Conservation (phyloP, 768 basidiomycete species). For the Mycena vulgaris region DNA sequence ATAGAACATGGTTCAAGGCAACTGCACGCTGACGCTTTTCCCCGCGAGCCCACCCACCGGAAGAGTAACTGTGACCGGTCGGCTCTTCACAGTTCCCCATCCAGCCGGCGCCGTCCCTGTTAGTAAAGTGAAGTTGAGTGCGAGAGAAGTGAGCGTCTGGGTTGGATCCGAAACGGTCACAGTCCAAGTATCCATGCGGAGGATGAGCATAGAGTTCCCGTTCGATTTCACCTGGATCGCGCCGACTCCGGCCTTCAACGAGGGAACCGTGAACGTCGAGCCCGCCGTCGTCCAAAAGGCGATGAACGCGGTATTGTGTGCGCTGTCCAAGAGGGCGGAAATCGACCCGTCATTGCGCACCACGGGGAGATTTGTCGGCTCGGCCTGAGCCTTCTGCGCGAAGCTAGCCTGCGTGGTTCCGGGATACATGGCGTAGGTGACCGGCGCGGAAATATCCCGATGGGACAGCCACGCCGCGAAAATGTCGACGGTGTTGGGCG, state of each 20-base stretch:
- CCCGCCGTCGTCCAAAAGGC: constrained; percentile 61
- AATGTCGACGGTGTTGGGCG: constrained; percentile 48
- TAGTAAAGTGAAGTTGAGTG: constrained; percentile 47
- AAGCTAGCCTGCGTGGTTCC: constrained; percentile 51
- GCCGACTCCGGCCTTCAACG: constrained; percentile 38
- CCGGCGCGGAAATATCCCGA: constrained; percentile 41
- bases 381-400: constrained; percentile 40
- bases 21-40: constrained; percentile 36
- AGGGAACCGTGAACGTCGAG: constrained; percentile 55
- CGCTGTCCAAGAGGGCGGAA: constrained; percentile 59
- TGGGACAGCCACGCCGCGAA: constrained; percentile 61
- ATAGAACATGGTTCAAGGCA: constrained; percentile 23
- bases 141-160: constrained; percentile 50
- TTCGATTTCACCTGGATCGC: constrained; percentile 53
- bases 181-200: constrained; percentile 50
- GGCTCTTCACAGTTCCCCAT: constrained; percentile 51
- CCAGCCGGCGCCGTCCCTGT: constrained; percentile 43
- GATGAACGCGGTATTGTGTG: constrained; percentile 53
- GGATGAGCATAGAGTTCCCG: constrained; percentile 53
- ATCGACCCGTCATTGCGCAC: constrained; percentile 52
- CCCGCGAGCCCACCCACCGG: constrained; percentile 47
- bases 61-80: constrained; percentile 43
- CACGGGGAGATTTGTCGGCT: constrained; percentile 46
- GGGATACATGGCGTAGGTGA: constrained; percentile 61
- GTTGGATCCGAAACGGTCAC: constrained; percentile 67